A percentile compares a stretch with the other conserved stretches of the same genome.
Conservation (phyloP, 2,329 filamentous ascomycete species). For the Fusarium chuoi region DNA sequence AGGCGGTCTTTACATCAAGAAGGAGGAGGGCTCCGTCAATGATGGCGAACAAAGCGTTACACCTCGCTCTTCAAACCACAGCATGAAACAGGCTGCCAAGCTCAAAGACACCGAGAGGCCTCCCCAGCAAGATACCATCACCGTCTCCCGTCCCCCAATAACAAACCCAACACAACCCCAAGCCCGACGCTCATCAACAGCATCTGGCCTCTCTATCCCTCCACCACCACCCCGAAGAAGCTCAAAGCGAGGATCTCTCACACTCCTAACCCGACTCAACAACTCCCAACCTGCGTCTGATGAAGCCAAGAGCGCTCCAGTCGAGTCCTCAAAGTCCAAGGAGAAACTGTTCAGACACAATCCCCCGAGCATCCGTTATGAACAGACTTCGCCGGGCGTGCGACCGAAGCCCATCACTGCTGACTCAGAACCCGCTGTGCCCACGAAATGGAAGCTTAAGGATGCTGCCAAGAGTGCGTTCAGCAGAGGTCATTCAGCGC, state of each 20-base stretch:
- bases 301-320: constrained; percentile 13
- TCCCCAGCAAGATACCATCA: constrained; percentile 22
- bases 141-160: constrained; percentile 17
- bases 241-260: constrained; percentile 39
- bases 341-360: constrained; percentile 27
- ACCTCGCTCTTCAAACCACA: constrained; percentile 15
- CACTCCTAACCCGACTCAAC: constrained; percentile 24
- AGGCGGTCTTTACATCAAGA: constrained; percentile 38
- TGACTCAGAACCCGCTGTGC: constrained; percentile 22
- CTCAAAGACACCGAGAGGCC: neutral
- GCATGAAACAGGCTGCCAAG: constrained; percentile 5
- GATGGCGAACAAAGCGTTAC: neutral
- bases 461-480: constrained; percentile 51
- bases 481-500: constrained; percentile 28
- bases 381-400: constrained; percentile 37
- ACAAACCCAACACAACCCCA: constrained; percentile 10
- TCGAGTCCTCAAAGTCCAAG: constrained; percentile 5
- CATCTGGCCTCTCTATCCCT: constrained; percentile 15
- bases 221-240: constrained; percentile 39
- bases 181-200: constrained; percentile 19
- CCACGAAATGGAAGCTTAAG: constrained; percentile 48
- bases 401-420: constrained; percentile 36
- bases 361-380: constrained; percentile 46
- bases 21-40: neutral
- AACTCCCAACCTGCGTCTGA: constrained; percentile 14